Conservation (phyloP, 257 asterid species). For the Solanum pimpinellifolium region DNA sequence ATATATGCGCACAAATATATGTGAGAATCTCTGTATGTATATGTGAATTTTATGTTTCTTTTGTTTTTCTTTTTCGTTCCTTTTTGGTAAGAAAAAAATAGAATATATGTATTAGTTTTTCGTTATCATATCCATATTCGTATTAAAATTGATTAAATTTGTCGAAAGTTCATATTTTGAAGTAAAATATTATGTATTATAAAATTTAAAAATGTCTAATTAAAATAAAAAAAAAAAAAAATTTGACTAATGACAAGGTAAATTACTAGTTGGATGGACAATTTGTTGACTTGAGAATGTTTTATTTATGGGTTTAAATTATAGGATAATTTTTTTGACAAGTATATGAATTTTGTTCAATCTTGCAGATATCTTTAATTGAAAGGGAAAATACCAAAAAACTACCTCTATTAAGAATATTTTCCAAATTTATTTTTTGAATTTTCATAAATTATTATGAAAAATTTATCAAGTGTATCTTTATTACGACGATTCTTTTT, state of each 20-base stretch:
- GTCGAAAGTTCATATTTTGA: fast-evolving
- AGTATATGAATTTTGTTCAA: background rate
- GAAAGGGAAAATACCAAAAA: background rate
- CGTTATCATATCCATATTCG: too few relatives aligned
- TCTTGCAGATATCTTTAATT: background rate
- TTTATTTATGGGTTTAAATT: background rate
- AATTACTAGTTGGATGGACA: background rate
- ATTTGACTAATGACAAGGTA: background rate
- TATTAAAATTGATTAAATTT: too few relatives aligned
- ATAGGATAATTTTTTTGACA: background rate
- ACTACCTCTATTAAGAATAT: background rate
- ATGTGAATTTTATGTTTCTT: background rate
- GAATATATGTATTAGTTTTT: too few relatives aligned
- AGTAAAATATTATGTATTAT: too few relatives aligned
- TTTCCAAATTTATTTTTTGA: background rate
- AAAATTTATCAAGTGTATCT: background rate
- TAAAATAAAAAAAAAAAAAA: too few relatives aligned
- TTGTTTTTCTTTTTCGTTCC: background rate
- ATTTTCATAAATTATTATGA: background rate
- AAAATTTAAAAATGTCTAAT: too few relatives aligned
- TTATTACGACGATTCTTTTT: background rate
- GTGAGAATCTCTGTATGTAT: background rate
- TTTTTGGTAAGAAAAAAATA: background rate
- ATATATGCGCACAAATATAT: background rate
- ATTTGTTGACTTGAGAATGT: background rate